Evolutionary conservation across 805 yeast species (phyloP), one percentile per base, ranked within the genome.

Genomic region (Dipodascopsis tothii): DNA sequence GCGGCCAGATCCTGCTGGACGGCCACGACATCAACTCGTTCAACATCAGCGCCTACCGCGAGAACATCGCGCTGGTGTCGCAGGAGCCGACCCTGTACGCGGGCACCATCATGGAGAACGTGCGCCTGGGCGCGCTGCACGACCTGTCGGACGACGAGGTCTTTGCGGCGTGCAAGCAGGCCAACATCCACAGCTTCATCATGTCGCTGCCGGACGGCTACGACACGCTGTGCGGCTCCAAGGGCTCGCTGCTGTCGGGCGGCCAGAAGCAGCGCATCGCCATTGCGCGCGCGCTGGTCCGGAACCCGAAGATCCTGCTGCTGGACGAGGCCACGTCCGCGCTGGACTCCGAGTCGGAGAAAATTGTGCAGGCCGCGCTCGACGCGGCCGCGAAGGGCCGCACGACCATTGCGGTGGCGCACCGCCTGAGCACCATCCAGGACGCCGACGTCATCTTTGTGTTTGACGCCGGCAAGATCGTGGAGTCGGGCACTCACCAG

Each of bases 321-420:
- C 59, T 77, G 48, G 82, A 77, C 55, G 81, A 77, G 48, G 77
- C 77, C 14, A 72, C 77, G 0, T 70, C 74, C 2, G 77, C 77
- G 2, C 60, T 72, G 27, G 77, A 72, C 52, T 67, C 66, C 60
- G 74, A 72, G 56, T 81, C 88, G 1, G 90, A 81, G 61, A 65
- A 77, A 6, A 72, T 73, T 58, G 80, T 81, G 44, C 88, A 81
- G 60, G 52, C 64, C 5, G 80, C 86, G 4, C 77, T 77, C 45
- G 66, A 67, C 7, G 63, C 61, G 6, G 84, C 81, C 53, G 82
- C 82, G 50, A 43, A 62, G 9, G 66, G 75, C 22, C 78, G 87
- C 55, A 81, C 88, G 2, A 77, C 81, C 34, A 63, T 81, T 50
- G 81, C 87, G 56, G 80, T 81, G 60, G 88, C 88, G 9, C 90